Percentiles rank a stretch among this genome's conserved stretches.
Evolutionary conservation across 2,329 filamentous ascomycete genomes (phyloP).

Genomic region (Fusarium solani-melongenae): DNA sequence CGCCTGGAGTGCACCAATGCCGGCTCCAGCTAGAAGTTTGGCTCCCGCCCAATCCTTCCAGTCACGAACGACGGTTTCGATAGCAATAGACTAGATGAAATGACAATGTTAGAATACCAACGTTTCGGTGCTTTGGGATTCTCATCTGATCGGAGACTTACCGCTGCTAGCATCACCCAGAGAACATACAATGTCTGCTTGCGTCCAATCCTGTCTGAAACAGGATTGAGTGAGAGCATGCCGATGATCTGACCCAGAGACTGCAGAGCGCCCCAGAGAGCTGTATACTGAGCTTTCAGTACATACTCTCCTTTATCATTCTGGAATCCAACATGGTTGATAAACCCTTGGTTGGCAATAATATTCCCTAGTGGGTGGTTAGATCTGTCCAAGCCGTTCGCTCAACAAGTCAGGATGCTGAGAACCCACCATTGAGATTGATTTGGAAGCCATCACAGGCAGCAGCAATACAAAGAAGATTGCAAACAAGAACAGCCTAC

Average conservation of each 20-base stretch:
- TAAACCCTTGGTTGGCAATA: not conserved
- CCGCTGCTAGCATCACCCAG: not conserved
- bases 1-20: not conserved
- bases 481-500: not conserved
- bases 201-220: not conserved
- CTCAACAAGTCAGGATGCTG: not conserved
- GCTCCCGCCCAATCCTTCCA: not conserved
- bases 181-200: not conserved
- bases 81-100: not conserved
- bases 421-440: not conserved
- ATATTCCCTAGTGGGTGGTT: not conserved
- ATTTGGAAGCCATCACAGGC: not conserved
- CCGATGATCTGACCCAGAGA: not conserved
- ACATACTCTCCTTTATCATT: not conserved
- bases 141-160: not conserved
- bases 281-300: not conserved
- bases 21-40: not conserved
- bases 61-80: not conserved
- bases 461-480: not conserved
- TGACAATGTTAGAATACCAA: not conserved
- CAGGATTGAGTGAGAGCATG: not conserved
- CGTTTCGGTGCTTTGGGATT: not conserved
- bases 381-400: not conserved
- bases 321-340: not conserved
- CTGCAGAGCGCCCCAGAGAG: not conserved